Evolutionary conservation across 768 basidiomycete species (phyloP).

Genomic region (Boletus sp.): DNA sequence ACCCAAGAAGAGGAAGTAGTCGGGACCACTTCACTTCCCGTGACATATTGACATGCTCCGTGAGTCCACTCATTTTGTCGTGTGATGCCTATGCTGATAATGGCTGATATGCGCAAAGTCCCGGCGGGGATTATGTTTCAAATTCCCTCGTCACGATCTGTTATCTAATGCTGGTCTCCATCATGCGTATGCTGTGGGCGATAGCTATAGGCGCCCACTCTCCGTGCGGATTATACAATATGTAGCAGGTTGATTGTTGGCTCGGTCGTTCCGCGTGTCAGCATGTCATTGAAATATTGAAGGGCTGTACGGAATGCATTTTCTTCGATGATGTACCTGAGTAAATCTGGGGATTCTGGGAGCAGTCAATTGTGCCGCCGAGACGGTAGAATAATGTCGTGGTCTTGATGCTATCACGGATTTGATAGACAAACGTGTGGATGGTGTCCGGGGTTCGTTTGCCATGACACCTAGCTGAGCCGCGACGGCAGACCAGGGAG

Average conservation of each 20-base stretch:
- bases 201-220: not conserved
- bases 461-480: constrained; percentile 5
- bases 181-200: not conserved
- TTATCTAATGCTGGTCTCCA: constrained; percentile 6
- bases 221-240: constrained; percentile 1
- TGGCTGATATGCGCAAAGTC: constrained; percentile 6
- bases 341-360: not conserved
- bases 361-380: not conserved
- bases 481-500: not conserved
- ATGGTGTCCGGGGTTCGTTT: constrained; percentile 24
- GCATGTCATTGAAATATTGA: not conserved
- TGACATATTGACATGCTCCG: constrained; percentile 8
- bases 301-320: not conserved
- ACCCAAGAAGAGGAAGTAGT: constrained; percentile 72
- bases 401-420: not conserved
- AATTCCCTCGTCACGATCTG: not conserved
- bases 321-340: not conserved
- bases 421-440: not conserved
- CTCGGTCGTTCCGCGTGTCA: not conserved
- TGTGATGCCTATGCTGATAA: not conserved
- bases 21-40: constrained; percentile 1
- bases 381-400: not conserved
- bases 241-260: not conserved
- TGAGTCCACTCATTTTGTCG: constrained; percentile 9
- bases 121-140: not conserved